Evolutionary conservation across 1,139 yeast species (phyloP).

Genomic region (Diutina ranongensis): DNA sequence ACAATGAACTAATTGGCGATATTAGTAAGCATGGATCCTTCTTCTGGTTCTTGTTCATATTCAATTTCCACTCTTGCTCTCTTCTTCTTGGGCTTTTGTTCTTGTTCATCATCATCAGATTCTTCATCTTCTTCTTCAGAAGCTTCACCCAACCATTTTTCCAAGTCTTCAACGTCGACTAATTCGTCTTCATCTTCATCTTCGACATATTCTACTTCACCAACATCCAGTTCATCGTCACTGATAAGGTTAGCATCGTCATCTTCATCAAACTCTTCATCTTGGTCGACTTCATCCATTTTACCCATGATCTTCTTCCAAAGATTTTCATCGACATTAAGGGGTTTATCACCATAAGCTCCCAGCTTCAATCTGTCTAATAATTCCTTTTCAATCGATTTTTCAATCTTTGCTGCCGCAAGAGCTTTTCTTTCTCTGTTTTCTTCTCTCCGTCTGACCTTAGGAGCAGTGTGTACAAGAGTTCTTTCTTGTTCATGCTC

Average conservation of each 20-base stretch:
- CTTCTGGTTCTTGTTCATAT: conserved; percentile 56
- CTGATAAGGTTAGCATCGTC: conserved; percentile 49
- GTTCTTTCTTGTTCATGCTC: conserved; percentile 71
- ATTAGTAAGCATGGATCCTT: conserved; percentile 13
- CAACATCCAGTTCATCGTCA: conserved; percentile 58
- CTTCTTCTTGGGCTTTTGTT: conserved; percentile 27
- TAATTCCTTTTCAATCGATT: conserved; percentile 90
- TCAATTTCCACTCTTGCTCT: conserved; percentile 77
- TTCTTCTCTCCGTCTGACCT: conserved; percentile 88
- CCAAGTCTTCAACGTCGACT: conserved; percentile 85
- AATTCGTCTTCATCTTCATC: conserved; percentile 64
- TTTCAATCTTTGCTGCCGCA: conserved; percentile 93
- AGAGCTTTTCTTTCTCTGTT: conserved; percentile 93
- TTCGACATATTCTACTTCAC: conserved; percentile 76
- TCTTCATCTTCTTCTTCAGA: conserved; percentile 24
- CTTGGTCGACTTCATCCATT: conserved; percentile 46
- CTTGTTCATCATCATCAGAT: conserved; percentile 17
- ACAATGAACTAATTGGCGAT: conserved; percentile 17
- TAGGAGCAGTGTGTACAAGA: conserved; percentile 83
- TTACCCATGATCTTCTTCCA: conserved; percentile 90
- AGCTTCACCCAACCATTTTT: conserved; percentile 65
- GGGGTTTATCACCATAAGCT: conserved; percentile 95
- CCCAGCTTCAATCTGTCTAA: conserved; percentile 92
- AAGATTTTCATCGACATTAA: conserved; percentile 88
- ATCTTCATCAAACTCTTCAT: conserved; percentile 49